Percentiles rank a stretch among this genome's conserved stretches.
These are phyloP conservation scores for Vigna angularis DNA, from an alignment of 306 rosid species.

Conservation along the genomic window DNA sequence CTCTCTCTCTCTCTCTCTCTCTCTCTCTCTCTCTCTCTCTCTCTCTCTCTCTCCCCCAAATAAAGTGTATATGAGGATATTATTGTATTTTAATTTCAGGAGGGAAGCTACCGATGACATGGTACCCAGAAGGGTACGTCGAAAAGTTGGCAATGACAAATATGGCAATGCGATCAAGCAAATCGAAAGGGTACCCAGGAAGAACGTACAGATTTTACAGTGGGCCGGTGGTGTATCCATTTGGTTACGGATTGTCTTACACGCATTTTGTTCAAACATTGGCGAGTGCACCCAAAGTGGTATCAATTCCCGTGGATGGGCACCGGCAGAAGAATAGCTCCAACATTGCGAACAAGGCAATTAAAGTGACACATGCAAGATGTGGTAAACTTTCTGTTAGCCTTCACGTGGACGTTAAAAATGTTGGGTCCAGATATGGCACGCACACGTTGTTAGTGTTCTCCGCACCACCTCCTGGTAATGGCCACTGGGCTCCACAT, in stretches of 20 bases:
- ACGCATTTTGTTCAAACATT: conserved; percentile 61
- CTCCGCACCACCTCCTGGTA: conserved; percentile 63
- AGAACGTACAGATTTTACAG: conserved; percentile 83
- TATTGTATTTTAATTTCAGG: conserved; percentile 50
- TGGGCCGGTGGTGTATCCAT: conserved; percentile 80
- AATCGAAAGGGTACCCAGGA: conserved; percentile 64
- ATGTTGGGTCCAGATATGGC: conserved; percentile 71
- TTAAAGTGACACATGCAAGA: conserved; percentile 75
- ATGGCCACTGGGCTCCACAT: conserved; percentile 67
- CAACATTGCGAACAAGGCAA: conserved; percentile 56
- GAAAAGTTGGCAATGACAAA: conserved; percentile 69
- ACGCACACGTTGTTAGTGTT: conserved; percentile 70
- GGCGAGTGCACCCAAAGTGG: conserved; percentile 57
- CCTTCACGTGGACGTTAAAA: conserved; percentile 66
- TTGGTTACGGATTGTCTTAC: conserved; percentile 78
- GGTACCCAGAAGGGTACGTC: conserved; percentile 81
- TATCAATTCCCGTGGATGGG: conserved; percentile 62
- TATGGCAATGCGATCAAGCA: conserved; percentile 75
- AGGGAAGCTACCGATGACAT: conserved; percentile 80
- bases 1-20: background rate
- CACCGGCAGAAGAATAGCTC: conserved; percentile 49
- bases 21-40: background rate
- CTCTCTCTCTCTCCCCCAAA: background rate
- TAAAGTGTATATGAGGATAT: background rate
- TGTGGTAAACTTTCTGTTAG: conserved; percentile 63